These are phyloP conservation scores for Angophora floribunda DNA, from an alignment of 345 rosid genomes.

Conservation along the genomic window DNA sequence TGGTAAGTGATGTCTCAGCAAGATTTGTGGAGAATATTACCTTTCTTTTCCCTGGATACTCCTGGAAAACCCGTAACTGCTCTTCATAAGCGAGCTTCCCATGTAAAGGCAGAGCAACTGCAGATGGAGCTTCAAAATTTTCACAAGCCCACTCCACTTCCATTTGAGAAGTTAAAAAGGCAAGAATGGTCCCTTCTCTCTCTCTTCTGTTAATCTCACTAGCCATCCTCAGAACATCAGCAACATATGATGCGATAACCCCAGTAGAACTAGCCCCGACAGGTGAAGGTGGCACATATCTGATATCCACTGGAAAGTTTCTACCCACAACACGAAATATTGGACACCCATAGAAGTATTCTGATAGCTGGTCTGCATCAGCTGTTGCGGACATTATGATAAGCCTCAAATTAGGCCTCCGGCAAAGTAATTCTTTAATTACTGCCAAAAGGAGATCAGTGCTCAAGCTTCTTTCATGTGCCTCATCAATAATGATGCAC, in stretches of 20 bases:
- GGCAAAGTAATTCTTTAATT: constrained; percentile 47
- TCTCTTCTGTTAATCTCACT: constrained; percentile 45
- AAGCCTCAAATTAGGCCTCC: constrained; percentile 56
- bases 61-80: constrained; percentile 55
- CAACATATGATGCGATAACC: constrained; percentile 46
- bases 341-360: constrained; percentile 56
- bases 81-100: constrained; percentile 77
- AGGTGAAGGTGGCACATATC: constrained; percentile 37
- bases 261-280: constrained; percentile 26
- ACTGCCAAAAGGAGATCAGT: constrained; percentile 84
- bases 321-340: constrained; percentile 58
- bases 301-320: constrained; percentile 70
- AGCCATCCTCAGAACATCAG: constrained; percentile 53
- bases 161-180: constrained; percentile 81
- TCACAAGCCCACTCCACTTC: constrained; percentile 97
- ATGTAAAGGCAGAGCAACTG: constrained; percentile 67
- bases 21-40: constrained; percentile 86
- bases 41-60: constrained; percentile 59
- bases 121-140: constrained; percentile 44
- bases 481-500: constrained; percentile 79
- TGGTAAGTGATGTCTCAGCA: constrained; percentile 96
- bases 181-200: constrained; percentile 76
- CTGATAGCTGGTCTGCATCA: constrained; percentile 68
- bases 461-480: constrained; percentile 93
- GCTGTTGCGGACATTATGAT: constrained; percentile 97